Evolutionary conservation across 768 basidiomycete genomes (phyloP).

Genomic region (Lyophyllum semitale): DNA sequence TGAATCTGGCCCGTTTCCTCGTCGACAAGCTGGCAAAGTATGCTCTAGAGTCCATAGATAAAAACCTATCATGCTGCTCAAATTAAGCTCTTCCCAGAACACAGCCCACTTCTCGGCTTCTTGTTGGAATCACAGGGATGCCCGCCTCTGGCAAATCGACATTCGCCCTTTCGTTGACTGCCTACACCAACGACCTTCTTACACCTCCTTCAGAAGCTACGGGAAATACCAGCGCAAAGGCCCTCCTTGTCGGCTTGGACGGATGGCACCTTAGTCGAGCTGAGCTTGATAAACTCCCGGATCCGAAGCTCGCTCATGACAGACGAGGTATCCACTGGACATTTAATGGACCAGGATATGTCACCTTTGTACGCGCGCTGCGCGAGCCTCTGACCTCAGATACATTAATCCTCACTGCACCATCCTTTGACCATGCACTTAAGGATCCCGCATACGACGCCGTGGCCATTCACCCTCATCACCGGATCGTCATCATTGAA

Average conservation of each 20-base stretch:
- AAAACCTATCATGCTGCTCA: not conserved
- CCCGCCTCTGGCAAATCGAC: conserved; percentile 91
- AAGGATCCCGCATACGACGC: conserved; percentile 80
- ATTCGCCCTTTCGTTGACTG: conserved; percentile 60
- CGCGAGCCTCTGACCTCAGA: conserved; percentile 33
- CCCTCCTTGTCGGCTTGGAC: conserved; percentile 78
- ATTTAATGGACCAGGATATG: conserved; percentile 77
- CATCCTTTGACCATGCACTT: conserved; percentile 83
- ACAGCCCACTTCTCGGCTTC: conserved; percentile 44
- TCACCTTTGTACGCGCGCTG: conserved; percentile 62
- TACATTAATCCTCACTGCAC: conserved; percentile 54
- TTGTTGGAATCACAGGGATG: conserved; percentile 75
- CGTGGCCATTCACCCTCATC: conserved; percentile 55
- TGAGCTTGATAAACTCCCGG: conserved; percentile 73
- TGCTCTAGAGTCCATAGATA: conserved; percentile 16
- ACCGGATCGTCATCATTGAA: conserved; percentile 85
- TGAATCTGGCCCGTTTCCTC: conserved; percentile 38
- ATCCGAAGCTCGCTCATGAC: conserved; percentile 79
- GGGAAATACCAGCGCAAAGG: conserved; percentile 29
- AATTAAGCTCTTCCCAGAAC: conserved; percentile 27
- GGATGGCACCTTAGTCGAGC: conserved; percentile 90
- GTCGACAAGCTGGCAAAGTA: conserved; percentile 40
- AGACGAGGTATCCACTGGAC: conserved; percentile 90
- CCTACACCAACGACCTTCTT: conserved; percentile 50
- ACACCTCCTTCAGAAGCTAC: not conserved